Evolutionary conservation across 2,329 filamentous ascomycete species (phyloP).

Genomic region (Colletotrichum neosansevieriae): DNA sequence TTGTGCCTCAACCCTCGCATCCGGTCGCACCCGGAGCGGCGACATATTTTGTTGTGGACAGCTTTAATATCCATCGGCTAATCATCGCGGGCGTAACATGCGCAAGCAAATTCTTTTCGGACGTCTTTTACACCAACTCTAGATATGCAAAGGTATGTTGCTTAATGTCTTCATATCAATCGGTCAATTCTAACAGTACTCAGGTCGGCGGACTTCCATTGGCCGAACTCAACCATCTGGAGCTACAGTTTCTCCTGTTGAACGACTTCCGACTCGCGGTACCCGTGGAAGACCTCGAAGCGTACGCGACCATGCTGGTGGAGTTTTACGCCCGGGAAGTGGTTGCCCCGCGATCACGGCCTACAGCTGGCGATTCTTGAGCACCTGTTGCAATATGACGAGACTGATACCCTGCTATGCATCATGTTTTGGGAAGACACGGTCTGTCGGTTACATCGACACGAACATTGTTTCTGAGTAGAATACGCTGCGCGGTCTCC

Average conservation of each 20-base stretch:
- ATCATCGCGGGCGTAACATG: slow-evolving; percentile 98
- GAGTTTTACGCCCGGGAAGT: slow-evolving; percentile 97
- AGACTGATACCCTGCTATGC: slow-evolving; percentile 41
- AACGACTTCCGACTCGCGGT: slow-evolving; percentile 97
- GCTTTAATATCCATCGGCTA: slow-evolving; percentile 97
- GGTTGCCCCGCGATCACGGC: slow-evolving; percentile 58
- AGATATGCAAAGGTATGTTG: slow-evolving; percentile 93
- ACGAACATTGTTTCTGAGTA: slow-evolving; percentile 8
- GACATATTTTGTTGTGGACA: slow-evolving; percentile 91
- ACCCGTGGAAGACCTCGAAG: slow-evolving; percentile 93
- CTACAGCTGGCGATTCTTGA: slow-evolving; percentile 30
- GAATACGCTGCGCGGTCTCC: neutral
- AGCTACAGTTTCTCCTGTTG: slow-evolving; percentile 93
- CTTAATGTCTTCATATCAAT: no score
- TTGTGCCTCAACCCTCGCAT: slow-evolving; percentile 16
- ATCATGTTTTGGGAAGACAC: slow-evolving; percentile 12
- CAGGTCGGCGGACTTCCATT: slow-evolving; percentile 95
- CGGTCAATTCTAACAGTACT: neutral
- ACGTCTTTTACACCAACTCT: slow-evolving; percentile 99
- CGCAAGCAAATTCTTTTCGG: slow-evolving; percentile 98
- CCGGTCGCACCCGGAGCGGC: slow-evolving; percentile 50
- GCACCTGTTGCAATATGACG: slow-evolving; percentile 22
- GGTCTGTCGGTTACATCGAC: slow-evolving; percentile 12
- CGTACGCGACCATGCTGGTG: slow-evolving; percentile 97
- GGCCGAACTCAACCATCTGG: slow-evolving; percentile 93